phyloP scores from a whole-genome alignment of 345 rosid genomes.

The Eucalyptus curtisii region DNA sequence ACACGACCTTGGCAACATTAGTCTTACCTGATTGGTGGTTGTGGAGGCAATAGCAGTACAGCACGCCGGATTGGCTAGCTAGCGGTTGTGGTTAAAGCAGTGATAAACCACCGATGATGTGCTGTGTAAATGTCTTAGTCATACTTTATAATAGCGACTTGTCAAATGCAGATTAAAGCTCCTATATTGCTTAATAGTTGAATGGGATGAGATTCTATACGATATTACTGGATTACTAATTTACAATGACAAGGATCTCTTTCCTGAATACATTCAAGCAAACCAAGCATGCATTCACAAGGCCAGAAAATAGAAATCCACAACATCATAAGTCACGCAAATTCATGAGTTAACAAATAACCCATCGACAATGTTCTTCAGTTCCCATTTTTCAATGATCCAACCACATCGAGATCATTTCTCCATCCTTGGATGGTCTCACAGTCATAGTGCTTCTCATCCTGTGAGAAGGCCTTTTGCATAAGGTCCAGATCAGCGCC shows the following conservation, averaged over 20 bases:
- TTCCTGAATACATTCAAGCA: background rate
- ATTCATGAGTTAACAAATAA: background rate
- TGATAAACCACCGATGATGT: background rate
- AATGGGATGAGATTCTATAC: too few relatives aligned
- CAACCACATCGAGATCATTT: background rate
- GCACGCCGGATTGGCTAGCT: background rate
- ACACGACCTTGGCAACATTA: background rate
- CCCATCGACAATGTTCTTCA: background rate
- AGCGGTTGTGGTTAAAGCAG: background rate
- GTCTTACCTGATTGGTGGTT: background rate
- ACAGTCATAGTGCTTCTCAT: background rate
- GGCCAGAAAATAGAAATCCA: background rate
- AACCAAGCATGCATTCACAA: background rate
- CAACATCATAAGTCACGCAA: background rate
- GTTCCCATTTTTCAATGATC: background rate
- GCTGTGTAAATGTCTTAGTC: background rate
- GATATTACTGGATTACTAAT: fast-evolving
- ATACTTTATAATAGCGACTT: background rate
- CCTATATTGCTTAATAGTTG: too few relatives aligned
- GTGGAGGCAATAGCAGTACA: background rate
- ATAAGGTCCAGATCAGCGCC: too few relatives aligned
- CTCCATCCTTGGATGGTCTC: background rate
- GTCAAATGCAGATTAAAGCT: too few relatives aligned
- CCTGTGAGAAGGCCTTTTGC: background rate
- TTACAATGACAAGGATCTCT: background rate